Evolutionary conservation across 2,329 filamentous ascomycete genomes (phyloP).

Genomic region (Aspergillus pseudotamarii): DNA sequence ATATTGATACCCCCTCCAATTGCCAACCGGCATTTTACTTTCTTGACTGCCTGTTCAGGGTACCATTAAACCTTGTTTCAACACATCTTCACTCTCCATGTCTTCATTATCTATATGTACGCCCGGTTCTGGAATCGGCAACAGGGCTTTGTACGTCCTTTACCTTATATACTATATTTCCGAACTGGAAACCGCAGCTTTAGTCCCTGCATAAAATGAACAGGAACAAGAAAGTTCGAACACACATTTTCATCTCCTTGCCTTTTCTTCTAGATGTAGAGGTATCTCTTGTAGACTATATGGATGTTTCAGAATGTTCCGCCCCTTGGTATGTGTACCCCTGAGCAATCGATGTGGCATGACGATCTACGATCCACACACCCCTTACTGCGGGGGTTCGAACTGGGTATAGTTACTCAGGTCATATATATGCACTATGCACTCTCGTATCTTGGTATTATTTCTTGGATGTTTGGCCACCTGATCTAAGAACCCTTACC

Average conservation of each 20-base stretch:
- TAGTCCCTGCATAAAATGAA: neutral
- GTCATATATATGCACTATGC: neutral
- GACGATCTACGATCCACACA: neutral
- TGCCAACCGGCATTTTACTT: neutral
- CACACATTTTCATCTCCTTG: neutral
- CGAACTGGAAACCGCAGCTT: neutral
- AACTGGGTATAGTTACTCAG: neutral
- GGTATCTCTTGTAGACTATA: neutral
- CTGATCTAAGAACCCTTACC: too few relatives aligned
- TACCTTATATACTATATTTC: neutral
- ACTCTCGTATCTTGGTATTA: too few relatives aligned
- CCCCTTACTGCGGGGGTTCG: neutral
- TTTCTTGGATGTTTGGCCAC: too few relatives aligned
- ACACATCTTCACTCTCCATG: neutral
- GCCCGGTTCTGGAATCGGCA: constrained; percentile 15
- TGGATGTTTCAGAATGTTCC: neutral
- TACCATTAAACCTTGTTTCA: neutral
- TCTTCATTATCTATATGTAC: neutral
- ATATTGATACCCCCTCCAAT: constrained; percentile 6
- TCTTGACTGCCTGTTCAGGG: neutral
- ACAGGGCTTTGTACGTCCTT: neutral
- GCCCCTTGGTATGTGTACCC: neutral
- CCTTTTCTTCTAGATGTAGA: neutral
- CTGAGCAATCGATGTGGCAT: neutral
- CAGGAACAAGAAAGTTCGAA: neutral